Conservation (phyloP, 352 stramenopile genomes). For the Pythium aquatile region DNA sequence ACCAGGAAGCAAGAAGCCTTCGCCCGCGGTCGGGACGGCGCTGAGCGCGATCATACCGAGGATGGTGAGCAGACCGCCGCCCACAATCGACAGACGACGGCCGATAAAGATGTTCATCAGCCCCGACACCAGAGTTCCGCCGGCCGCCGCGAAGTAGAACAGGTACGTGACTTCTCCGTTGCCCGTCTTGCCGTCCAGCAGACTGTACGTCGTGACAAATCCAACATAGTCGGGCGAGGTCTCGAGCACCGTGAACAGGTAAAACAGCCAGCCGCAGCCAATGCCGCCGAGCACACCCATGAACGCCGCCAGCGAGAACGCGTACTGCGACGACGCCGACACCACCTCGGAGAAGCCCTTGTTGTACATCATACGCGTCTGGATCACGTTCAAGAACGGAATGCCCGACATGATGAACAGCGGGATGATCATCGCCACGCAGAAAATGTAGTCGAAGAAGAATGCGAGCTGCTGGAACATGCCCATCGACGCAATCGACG, state of each 20-base stretch:
- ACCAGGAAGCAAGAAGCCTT: conserved; percentile 60
- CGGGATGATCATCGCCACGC: conserved; percentile 66
- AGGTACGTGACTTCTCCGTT: conserved; percentile 67
- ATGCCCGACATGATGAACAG: conserved; percentile 80
- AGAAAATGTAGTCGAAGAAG: conserved; percentile 86
- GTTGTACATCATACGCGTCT: conserved; percentile 92
- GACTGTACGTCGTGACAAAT: conserved; percentile 75
- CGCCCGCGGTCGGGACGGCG: conserved; percentile 46
- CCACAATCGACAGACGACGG: conserved; percentile 71
- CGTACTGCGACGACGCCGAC: conserved; percentile 84
- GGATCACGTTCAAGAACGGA: conserved; percentile 85
- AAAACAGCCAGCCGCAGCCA: conserved; percentile 80
- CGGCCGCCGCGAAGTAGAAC: conserved; percentile 58
- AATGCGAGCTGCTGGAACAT: conserved; percentile 83
- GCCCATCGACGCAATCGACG: conserved; percentile 55
- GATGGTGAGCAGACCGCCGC: conserved; percentile 61
- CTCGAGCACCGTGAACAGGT: conserved; percentile 74
- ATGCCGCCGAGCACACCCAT: conserved; percentile 69
- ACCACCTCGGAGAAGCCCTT: conserved; percentile 86
- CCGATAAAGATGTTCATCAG: conserved; percentile 72
- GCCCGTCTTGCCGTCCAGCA: conserved; percentile 58
- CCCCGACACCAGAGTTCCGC: conserved; percentile 50
- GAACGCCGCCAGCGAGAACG: conserved; percentile 77
- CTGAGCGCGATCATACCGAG: conserved; percentile 73
- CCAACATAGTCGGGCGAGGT: conserved; percentile 73